Conservation (phyloP, 1,284 basidiomycete genomes). For the Trichosporon sp. region DNA sequence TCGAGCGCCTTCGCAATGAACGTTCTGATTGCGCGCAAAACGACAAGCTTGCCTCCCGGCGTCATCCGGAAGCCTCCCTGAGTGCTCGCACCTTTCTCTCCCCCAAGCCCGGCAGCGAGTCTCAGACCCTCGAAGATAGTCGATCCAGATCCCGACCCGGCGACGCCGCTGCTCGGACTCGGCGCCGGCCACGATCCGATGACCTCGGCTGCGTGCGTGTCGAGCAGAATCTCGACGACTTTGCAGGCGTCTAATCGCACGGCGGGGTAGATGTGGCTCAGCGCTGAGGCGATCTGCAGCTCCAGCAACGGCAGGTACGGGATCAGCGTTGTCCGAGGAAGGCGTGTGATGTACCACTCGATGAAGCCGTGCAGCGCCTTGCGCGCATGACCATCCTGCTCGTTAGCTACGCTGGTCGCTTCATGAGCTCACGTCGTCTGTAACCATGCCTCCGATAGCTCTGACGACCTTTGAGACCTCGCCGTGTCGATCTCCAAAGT, state of each 20-base stretch:
- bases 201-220: constrained; percentile 63
- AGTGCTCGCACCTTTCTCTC: constrained; percentile 37
- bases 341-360: constrained; percentile 63
- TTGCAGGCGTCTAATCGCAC: constrained; percentile 84
- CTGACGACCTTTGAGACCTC: constrained; percentile 63
- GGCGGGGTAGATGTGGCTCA: constrained; percentile 91
- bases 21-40: constrained; percentile 35
- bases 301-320: constrained; percentile 70
- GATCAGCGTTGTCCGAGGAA: constrained; percentile 57
- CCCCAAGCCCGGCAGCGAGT: constrained; percentile 41
- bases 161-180: neutral
- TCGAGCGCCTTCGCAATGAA: constrained; percentile 33
- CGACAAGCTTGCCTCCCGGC: constrained; percentile 33
- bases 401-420: neutral
- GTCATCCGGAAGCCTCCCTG: constrained; percentile 33
- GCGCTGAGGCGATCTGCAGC: constrained; percentile 81
- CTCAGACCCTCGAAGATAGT: constrained; percentile 45
- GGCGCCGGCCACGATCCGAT: constrained; percentile 60
- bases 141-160: constrained; percentile 3
- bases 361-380: constrained; percentile 51
- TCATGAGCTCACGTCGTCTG: constrained; percentile 62
- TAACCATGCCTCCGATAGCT: constrained; percentile 64
- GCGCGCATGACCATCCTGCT: constrained; percentile 50
- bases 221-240: constrained; percentile 72
- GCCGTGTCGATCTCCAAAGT: constrained; percentile 30